Base-by-base conservation (phyloP, 305 asterid genomes). In the Rubia peregrina region DNA sequence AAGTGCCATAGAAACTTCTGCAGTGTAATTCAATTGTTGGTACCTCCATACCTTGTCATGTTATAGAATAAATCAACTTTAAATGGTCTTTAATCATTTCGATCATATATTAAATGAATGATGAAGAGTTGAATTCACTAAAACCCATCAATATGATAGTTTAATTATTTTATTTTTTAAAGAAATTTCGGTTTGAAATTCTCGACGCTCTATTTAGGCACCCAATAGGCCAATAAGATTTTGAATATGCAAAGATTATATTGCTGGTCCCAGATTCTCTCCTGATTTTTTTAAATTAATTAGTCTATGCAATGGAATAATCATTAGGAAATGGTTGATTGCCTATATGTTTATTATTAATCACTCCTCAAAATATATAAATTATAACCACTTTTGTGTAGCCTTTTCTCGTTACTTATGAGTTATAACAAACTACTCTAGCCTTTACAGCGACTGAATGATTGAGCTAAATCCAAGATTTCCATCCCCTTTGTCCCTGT, bases 361-460 rank as follows among this genome's bases (percentile, higher is more conserved):
- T 59, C 30, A 19, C 2, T 26, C 9, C 16, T 13, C 19, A 46
- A 12, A 46, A 46, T 46, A 10, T 11, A 14, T 11, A 42, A 42
- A 42, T 42, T 42, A 42, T 42, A 46, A 46, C 53, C 24, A 19
- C 71, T 49, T 49, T 68, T 49, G 30, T 22, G 49, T 51, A 49
- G 65, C 43, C 70, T 51, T 63, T 72, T 41, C 19, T 10, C 22
- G 71, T 22, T 5, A 38, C 16, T 64, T 9, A 56, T 56, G 61
- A 56, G 30, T 21, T 56, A 9, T 19, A 56, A 56, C 62, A 9
- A n/a, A 22, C 62, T n/a, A 56, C 62, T n/a, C 62, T 51, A 51
- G 57, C 57, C 75, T 71, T 71, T 71, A 43, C 26, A 48, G 61
- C 19, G 3, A n/a, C 24, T 59, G 6, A 26, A 33, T n/a, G 24